Base-by-base conservation (phyloP, 139 green algal species). In the Dunaliella primolecta region DNA sequence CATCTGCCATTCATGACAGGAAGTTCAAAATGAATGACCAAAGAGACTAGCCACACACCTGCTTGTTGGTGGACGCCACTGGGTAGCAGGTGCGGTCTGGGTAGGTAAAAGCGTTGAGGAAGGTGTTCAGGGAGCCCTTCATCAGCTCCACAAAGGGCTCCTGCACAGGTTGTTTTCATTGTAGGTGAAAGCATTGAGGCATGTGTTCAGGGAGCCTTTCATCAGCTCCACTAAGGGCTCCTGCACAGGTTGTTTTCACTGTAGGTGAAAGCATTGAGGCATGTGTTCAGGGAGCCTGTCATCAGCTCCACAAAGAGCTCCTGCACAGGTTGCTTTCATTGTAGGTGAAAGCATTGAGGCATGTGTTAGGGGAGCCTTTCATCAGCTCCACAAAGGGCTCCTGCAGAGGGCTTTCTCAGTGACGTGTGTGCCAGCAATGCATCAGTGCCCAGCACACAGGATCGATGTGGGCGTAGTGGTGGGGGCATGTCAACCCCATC, bases 31-130 rank as follows among this genome's bases (percentile, higher is more conserved):
- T n/a, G n/a, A n/a, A n/a, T n/a, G n/a, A n/a, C n/a, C n/a, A n/a
- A n/a, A n/a, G n/a, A n/a, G n/a, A n/a, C n/a, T n/a, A n/a, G n/a
- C n/a, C n/a, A n/a, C n/a, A n/a, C 35, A 93, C 92, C 91, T 95
- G 92, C 3, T 90, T 87, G 80, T 95, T 96, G 36, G 93, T 92
- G 36, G 92, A 96, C 3, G 95, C 95, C 36, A 98, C 97, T 23
- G 97, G 97, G 93, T 99, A 99, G 94, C 96, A 99, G n/a, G 97
- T 99, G 70, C 97, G 92, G 94, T 99, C 97, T n/a, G 97, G 97
- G 91, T 98, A 99, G 36, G 97, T 99, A 91, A 99, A 99, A 35
- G 97, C 97, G 87, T 99, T 99, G 77, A 99, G 90, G 90, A 99
- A 99, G 71, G 97, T 99, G 91, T 99, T 97, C 25, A 99, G 90